These are phyloP conservation scores for Gossypium thurberi DNA, from an alignment of 345 rosid genomes.

Conservation along the genomic window DNA sequence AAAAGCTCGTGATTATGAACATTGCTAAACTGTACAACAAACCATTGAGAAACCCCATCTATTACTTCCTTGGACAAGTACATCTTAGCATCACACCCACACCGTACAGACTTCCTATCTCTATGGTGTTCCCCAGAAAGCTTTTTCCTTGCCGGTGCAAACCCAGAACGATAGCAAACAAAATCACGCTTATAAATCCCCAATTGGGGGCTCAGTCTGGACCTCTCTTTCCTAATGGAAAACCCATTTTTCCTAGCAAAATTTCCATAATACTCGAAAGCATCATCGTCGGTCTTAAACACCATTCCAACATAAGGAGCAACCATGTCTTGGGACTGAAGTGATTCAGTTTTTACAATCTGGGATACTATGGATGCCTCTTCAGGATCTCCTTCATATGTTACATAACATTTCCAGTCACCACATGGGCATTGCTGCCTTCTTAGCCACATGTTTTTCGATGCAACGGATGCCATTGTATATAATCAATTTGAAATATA, in stretches of 20 bases:
- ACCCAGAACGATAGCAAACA: conserved; percentile 35
- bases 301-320: conserved; percentile 34
- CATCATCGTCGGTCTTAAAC: conserved; percentile 32
- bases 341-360: conserved; percentile 18
- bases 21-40: conserved; percentile 36
- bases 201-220: conserved; percentile 30
- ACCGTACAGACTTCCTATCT: conserved; percentile 32
- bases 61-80: conserved; percentile 32
- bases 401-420: conserved; percentile 35
- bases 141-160: conserved; percentile 32
- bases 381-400: conserved; percentile 26
- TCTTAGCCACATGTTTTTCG: conserved; percentile 30
- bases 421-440: conserved; percentile 43
- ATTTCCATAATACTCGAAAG: conserved; percentile 30
- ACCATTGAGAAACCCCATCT: conserved; percentile 34
- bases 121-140: conserved; percentile 29
- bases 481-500: conserved; percentile 1
- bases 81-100: conserved; percentile 40
- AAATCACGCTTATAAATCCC: conserved; percentile 34
- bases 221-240: conserved; percentile 30
- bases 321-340: conserved; percentile 21
- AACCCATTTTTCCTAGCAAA: conserved; percentile 37
- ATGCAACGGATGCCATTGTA: conserved; percentile 14
- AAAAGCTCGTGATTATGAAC: conserved; percentile 36
- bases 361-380: conserved; percentile 25